Conservation (phyloP, 306 rosid genomes). For the Lagenaria siceraria region DNA sequence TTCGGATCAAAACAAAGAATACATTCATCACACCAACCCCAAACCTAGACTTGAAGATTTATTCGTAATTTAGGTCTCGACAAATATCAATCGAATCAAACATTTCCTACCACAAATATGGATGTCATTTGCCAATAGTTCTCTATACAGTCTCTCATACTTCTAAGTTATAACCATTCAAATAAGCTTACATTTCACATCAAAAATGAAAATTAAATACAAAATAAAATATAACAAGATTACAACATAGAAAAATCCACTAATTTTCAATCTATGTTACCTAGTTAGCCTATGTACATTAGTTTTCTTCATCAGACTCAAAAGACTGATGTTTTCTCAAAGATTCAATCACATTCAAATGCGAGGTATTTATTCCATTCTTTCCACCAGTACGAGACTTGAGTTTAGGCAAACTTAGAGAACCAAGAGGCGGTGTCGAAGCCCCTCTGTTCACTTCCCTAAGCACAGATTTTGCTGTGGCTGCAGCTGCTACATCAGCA, state of each 20-base stretch:
- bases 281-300: background rate
- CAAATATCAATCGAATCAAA: background rate
- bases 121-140: background rate
- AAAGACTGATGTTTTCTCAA: constrained; percentile 51
- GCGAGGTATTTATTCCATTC: constrained; percentile 17
- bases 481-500: constrained; percentile 73
- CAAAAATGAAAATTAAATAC: background rate
- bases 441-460: constrained; percentile 63
- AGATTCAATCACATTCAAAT: constrained; percentile 38
- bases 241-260: background rate
- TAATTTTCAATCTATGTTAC: background rate
- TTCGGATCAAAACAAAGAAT: too few relatives aligned
- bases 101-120: background rate
- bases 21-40: background rate
- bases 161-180: background rate
- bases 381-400: constrained; percentile 27
- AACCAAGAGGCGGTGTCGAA: constrained; percentile 44
- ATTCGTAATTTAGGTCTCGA: background rate
- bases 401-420: constrained; percentile 54
- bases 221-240: background rate
- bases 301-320: constrained; percentile 60
- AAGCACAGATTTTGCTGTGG: constrained; percentile 71
- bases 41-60: background rate
- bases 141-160: background rate
- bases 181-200: background rate